Base-by-base conservation (phyloP, 2,329 filamentous ascomycete species). In the Ophiostoma australiae region DNA sequence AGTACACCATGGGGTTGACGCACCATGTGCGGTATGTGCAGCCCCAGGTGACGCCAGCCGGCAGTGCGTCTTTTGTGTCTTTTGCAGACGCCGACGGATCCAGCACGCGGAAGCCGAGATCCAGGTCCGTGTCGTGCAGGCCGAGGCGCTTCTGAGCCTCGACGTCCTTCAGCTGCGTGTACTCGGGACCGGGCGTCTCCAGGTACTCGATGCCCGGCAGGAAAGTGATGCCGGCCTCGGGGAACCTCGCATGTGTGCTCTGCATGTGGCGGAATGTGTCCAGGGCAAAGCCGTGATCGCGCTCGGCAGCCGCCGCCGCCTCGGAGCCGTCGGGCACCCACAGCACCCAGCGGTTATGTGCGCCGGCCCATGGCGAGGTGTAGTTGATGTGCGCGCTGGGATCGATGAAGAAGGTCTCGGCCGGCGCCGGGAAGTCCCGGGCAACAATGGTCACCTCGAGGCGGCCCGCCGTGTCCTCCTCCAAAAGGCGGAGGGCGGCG, bases 351-450 rank as follows among this genome's bases (percentile, higher is more conserved):
- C 85, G 81, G 73, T 86, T 85, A 75, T 87, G 84, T 1, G 85
- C 85, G 13, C 85, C 85, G 48, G 82, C 85, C 85, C 85, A 87
- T 69, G 85, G 84, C 39, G 85, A 87, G 17, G 85, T 84, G 76
- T 83, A 87, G 78, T 87, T 81, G 75, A 85, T 82, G 71, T 80
- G 77, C 0, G 78, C 73, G 17, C 72, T 72, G 5, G 79, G 75
- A 71, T 83, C 80, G 44, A 82, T 78, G 11, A 74, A 71, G 27
- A 74, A 44, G 15, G 81, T 80, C 75, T 84, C 83, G 67, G 80
- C 83, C 11, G 82, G 80, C n/a, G 76, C 77, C 11, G 83, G 83
- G 67, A 85, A 82, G 76, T 84, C 81, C 48, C 77, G 79, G 27
- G 83, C 82, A 3, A 85, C 73, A 67, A 85, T 80, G 23, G 80